Evolutionary conservation across 768 basidiomycete genomes (phyloP).

Genomic region (Trichaptum fuscoviolaceum): DNA sequence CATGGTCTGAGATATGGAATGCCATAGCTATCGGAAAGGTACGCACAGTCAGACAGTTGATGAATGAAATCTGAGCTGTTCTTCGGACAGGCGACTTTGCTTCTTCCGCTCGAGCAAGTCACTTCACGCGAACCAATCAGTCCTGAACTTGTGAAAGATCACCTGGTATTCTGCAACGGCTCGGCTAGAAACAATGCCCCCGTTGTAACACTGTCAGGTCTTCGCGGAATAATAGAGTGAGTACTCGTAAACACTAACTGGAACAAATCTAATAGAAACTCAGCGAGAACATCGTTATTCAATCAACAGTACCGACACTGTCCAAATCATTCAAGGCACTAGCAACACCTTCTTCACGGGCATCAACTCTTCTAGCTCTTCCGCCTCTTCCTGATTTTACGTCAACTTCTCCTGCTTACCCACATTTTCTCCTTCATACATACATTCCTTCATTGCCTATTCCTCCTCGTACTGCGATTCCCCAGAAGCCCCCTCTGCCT

Average conservation of each 20-base stretch:
- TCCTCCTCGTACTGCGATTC: constrained; percentile 20
- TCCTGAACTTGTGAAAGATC: constrained; percentile 76
- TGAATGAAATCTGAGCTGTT: background rate
- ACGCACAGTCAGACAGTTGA: background rate
- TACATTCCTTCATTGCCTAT: constrained; percentile 30
- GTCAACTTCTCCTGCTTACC: constrained; percentile 37
- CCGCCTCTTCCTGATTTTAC: constrained; percentile 47
- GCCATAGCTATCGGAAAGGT: constrained; percentile 66
- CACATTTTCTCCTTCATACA: constrained; percentile 40
- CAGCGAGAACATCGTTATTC: constrained; percentile 36
- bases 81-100: constrained; percentile 59
- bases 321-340: constrained; percentile 39
- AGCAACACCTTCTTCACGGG: constrained; percentile 28
- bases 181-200: constrained; percentile 40
- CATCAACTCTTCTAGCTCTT: constrained; percentile 36
- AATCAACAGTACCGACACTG: constrained; percentile 37
- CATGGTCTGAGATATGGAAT: constrained; percentile 70
- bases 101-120: constrained; percentile 66
- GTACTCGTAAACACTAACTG: constrained; percentile 20
- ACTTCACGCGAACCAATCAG: constrained; percentile 54
- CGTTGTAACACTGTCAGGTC: constrained; percentile 76
- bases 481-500: constrained; percentile 22
- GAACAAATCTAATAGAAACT: constrained; percentile 6
- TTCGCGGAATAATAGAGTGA: constrained; percentile 69
- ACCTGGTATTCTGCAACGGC: constrained; percentile 64